These are phyloP conservation scores for Penicillium ochrochloron DNA, from an alignment of 495 filamentous ascomycete genomes.

Conservation along the genomic window DNA sequence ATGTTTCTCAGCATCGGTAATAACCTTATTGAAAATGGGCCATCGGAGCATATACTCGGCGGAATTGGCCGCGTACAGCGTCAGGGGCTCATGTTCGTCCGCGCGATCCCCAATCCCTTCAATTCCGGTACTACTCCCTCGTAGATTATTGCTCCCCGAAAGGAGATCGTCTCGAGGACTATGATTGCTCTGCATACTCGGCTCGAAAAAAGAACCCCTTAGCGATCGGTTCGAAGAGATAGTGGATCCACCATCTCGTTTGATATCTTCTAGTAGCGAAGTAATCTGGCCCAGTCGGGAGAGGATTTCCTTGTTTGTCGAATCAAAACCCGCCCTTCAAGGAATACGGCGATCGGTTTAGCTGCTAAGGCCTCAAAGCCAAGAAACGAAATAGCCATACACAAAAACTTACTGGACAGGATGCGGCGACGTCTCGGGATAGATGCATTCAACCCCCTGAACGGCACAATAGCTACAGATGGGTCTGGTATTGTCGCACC, in stretches of 20 bases:
- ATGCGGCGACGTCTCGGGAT: constrained; percentile 32
- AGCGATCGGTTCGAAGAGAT: constrained; percentile 26
- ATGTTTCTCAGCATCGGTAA: constrained; percentile 31
- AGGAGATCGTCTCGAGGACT: constrained; percentile 24
- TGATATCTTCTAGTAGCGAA: constrained; percentile 32
- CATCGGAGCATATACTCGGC: constrained; percentile 36
- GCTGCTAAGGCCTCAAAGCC: constrained; percentile 4
- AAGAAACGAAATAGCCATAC: background rate
- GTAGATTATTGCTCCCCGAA: constrained; percentile 17
- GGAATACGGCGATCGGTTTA: constrained; percentile 8
- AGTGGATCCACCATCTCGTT: constrained; percentile 23
- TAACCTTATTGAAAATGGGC: constrained; percentile 30
- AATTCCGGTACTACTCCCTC: constrained; percentile 15
- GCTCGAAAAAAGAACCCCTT: constrained; percentile 26
- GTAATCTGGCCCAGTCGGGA: constrained; percentile 30
- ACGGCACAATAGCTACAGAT: constrained; percentile 35
- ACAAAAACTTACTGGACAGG: constrained; percentile 29
- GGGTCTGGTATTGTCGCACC: constrained; percentile 36
- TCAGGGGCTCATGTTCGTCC: constrained; percentile 29
- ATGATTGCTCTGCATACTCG: constrained; percentile 17
- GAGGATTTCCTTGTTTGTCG: constrained; percentile 31
- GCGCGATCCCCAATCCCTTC: constrained; percentile 29
- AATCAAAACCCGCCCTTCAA: constrained; percentile 26
- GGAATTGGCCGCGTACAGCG: constrained; percentile 33
- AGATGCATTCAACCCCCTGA: constrained; percentile 34